Conservation (phyloP, 495 filamentous ascomycete genomes). For the Aspergillus conjunctus region DNA sequence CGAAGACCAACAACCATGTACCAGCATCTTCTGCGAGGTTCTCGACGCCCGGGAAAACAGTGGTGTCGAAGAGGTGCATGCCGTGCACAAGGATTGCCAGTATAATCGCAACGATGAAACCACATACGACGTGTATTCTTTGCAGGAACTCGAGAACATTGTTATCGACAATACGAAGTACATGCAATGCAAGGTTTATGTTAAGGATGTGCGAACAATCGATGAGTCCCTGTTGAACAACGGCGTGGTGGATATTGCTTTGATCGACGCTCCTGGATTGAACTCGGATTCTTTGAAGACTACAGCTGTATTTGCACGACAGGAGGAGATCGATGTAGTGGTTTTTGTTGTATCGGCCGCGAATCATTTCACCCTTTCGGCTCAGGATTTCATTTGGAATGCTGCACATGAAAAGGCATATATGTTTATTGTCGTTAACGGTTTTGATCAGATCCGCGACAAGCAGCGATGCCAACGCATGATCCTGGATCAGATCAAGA, state of each 20-base stretch:
- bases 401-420: conserved; percentile 97
- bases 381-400: conserved; percentile 94
- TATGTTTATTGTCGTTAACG: conserved; percentile 98
- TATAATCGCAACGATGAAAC: conserved; percentile 92
- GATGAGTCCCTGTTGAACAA: conserved; percentile 96
- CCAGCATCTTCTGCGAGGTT: conserved; percentile 97
- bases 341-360: conserved; percentile 97
- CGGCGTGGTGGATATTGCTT: conserved; percentile 94
- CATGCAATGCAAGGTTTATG: conserved; percentile 94
- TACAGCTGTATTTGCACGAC: conserved; percentile 91
- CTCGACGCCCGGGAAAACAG: conserved; percentile 88
- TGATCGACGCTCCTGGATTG: conserved; percentile 94
- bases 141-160: conserved; percentile 80
- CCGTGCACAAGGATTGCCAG: conserved; percentile 73
- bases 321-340: conserved; percentile 98
- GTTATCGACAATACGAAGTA: conserved; percentile 85
- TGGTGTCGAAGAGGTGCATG: conserved; percentile 92
- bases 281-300: conserved; percentile 97
- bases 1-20: conserved; percentile 98
- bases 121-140: conserved; percentile 82
- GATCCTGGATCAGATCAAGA: conserved; percentile 85
- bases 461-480: conserved; percentile 84
- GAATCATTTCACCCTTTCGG: conserved; percentile 95
- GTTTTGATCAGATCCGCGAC: conserved; percentile 90
- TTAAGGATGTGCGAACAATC: conserved; percentile 86